Base-by-base conservation (phyloP, 1,284 basidiomycete species). In the Puccinia polysora region DNA sequence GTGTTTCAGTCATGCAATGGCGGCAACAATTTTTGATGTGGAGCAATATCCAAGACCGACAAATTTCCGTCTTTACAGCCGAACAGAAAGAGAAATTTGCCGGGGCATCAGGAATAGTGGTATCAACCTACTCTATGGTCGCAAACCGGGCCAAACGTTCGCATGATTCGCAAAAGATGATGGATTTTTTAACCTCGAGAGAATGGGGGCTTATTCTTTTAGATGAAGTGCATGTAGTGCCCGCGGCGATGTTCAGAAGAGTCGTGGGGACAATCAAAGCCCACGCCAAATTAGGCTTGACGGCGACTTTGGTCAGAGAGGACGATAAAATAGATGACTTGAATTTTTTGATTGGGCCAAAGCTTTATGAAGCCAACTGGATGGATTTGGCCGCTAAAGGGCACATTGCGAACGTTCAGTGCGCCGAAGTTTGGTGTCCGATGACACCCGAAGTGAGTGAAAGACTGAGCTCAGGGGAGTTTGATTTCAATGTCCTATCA, bases 351-450 rank as follows among this genome's bases (percentile, higher is more conserved):
- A 97, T 99, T 78, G 96, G 96, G 0, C 96, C 96, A 3, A 99
- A 99, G 82, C 84, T 99, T 53, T 99, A 98, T 80, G 96, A 99
- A 81, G 96, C 96, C 6, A 99, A 99, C 80, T 99, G 96, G 96
- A 98, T 98, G 95, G 96, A 99, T 81, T 86, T 99, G 76, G 96
- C 96, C 36, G 92, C 92, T 73, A 97, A 98, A 81, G 96, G 96
- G 0, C 96, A 99, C 80, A 99, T 99, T 78, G 96, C 96, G 4
- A 98, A 96, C 76, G 96, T 98, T 23, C 96, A 94, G 89, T 97
- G 94, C 80, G 96, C 96, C 15, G 96, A 99, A 82, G 96, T 99
- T 5, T 98, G 96, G 96, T 99, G 96, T 79, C 91, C 93, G 8
- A 98, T 98, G 96, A 97, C 96, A 36, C 95, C 96, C n/a, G 94